phyloP scores from a whole-genome alignment of 192 early-diverging fungal genomes.

The Backusella tuberculispora region DNA sequence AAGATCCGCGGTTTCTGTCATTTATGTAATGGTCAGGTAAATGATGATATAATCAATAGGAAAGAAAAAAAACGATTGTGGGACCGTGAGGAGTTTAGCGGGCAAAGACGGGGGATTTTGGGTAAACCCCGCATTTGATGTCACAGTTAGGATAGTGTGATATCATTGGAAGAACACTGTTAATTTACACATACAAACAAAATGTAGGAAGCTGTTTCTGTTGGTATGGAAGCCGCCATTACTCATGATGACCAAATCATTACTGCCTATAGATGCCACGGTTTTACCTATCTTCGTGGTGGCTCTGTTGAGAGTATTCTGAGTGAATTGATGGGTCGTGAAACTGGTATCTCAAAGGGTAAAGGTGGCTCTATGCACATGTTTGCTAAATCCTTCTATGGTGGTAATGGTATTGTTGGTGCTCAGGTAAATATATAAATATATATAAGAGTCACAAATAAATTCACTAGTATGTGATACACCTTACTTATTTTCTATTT shows the following conservation, averaged over 20 bases:
- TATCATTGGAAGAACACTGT: neutral
- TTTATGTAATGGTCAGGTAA: slow-evolving; percentile 94
- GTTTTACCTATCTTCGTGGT: slow-evolving; percentile 91
- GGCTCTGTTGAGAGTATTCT: slow-evolving; percentile 65
- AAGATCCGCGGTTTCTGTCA: slow-evolving; percentile 99
- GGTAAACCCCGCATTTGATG: slow-evolving; percentile 22
- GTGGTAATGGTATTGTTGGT: slow-evolving; percentile 99
- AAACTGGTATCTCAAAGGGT: slow-evolving; percentile 85
- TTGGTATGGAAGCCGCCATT: slow-evolving; percentile 94
- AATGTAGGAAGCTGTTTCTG: slow-evolving; percentile 81
- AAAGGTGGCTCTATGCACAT: slow-evolving; percentile 99
- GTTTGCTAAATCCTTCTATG: slow-evolving; percentile 95
- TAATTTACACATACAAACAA: neutral
- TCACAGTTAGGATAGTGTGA: neutral
- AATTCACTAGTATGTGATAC: neutral
- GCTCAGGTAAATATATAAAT: slow-evolving; percentile 69
- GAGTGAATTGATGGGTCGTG: slow-evolving; percentile 84
- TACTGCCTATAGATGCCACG: slow-evolving; percentile 99
- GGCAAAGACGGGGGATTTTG: slow-evolving; percentile 34
- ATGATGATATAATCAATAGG: neutral
- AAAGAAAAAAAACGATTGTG: neutral
- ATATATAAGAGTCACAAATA: neutral
- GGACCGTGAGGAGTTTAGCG: neutral
- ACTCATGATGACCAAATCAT: slow-evolving; percentile 89
- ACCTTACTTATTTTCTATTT: slow-evolving; percentile 13